These are phyloP conservation scores for Boletus rubropictus DNA, from an alignment of 768 basidiomycete species.

Conservation along the genomic window DNA sequence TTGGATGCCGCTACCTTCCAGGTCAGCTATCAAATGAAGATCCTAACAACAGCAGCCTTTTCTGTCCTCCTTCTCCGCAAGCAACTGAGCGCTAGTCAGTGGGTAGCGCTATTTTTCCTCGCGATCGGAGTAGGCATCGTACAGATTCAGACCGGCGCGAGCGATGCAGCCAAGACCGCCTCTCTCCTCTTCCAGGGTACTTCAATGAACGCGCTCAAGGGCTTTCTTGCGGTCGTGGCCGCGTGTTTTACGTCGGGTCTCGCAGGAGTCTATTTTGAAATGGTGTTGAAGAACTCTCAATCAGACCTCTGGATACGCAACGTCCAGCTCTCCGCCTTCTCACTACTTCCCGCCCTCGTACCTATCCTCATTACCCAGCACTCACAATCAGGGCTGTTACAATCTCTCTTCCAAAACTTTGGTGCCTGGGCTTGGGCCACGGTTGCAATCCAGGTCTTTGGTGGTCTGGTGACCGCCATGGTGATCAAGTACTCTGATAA, in stretches of 20 bases:
- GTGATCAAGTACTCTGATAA: constrained; percentile 95
- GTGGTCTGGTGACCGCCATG: constrained; percentile 88
- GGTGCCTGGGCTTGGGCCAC: constrained; percentile 90
- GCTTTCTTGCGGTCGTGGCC: constrained; percentile 82
- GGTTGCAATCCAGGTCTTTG: constrained; percentile 80
- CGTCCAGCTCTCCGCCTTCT: constrained; percentile 92
- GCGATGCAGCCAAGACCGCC: constrained; percentile 22
- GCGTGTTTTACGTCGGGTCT: constrained; percentile 96
- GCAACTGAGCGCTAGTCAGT: constrained; percentile 67
- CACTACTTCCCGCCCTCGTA: constrained; percentile 78
- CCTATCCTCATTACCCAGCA: constrained; percentile 61
- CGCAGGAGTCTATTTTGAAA: constrained; percentile 97
- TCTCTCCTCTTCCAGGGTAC: constrained; percentile 35
- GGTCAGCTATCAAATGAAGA: constrained; percentile 97
- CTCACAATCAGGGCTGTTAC: constrained; percentile 36
- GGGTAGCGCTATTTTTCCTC: constrained; percentile 79
- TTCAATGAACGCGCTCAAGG: constrained; percentile 76
- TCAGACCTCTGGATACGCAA: constrained; percentile 95
- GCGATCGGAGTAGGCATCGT: constrained; percentile 87
- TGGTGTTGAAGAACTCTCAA: constrained; percentile 88
- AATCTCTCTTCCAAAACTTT: constrained; percentile 74
- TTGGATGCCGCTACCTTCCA: constrained; percentile 95
- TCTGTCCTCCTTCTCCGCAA: constrained; percentile 78
- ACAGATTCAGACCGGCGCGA: constrained; percentile 60
- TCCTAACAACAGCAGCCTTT: constrained; percentile 88